Base-by-base conservation (phyloP, 2,329 filamentous ascomycete genomes). In the Colletotrichum plurivorum region DNA sequence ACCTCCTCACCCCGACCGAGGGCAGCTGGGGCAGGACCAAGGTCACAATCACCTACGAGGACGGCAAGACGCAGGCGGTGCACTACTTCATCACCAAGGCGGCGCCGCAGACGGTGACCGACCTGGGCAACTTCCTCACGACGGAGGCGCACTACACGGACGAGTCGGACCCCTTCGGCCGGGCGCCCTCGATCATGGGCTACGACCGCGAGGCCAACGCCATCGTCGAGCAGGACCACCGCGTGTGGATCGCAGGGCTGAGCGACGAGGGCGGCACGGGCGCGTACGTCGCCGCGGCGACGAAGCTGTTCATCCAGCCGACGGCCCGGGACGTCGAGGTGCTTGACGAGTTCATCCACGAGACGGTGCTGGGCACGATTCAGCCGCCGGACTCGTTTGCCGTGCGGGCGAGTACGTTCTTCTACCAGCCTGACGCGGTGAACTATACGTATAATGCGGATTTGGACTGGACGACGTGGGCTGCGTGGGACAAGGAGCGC, bases 191-290 rank as follows among this genome's bases (percentile, higher is more conserved):
- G 0, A 81, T 89, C 66, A 86, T 90, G 77, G 84, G 84, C 0
- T 90, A 89, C 70, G 87, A 90, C 72, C 84, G 78, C 74, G 87
- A 83, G 76, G 82, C 71, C 3, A 75, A 76, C 6, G 71, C 78
- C 8, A 80, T 82, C 25, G 83, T 87, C 3, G 75, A 78, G 36
- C 84, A 86, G 58, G 84, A 87, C 41, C 65, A 79, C 1, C 82
- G 88, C 1, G 87, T 84, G 7, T 90, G 88, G 88, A 84, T 90
- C 5, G 83, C 88, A 0, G 88, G 88, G 0, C 79, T 90, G 0
- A 89, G 87, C 63, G 88, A 90, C 65, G 88, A 90, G 76, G 88
- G 81, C 0, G 88, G 88, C 1, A 85, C 85, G 0, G 87, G 87
- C 1, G 84, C 87, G 0, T 89, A 84, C 69, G 81, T 89, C 0